Conservation (phyloP, 805 yeast species). For the Candida glaebosa region DNA sequence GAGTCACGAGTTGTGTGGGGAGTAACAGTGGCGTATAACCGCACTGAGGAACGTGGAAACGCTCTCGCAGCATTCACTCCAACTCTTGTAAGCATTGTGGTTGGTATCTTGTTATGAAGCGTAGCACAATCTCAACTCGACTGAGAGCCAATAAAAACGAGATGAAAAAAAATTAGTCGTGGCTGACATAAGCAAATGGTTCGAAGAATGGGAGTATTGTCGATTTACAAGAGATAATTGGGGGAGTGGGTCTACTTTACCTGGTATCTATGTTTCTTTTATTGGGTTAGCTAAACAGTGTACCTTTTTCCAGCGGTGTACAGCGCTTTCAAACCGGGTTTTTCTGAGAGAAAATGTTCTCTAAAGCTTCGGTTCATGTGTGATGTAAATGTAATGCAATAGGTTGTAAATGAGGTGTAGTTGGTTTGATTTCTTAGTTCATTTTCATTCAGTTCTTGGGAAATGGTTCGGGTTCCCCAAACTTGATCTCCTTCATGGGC, state of each 20-base stretch:
- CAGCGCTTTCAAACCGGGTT: not conserved
- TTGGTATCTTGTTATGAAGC: no score
- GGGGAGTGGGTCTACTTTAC: no score
- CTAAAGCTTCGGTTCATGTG: no score
- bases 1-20: conserved; percentile 23
- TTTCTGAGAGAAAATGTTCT: no score
- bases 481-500: conserved; percentile 34
- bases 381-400: not conserved
- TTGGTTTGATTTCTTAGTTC: not conserved
- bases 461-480: conserved; percentile 34
- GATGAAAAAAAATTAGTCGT: conserved; percentile 1
- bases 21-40: not conserved
- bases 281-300: not conserved
- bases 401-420: not conserved
- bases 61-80: not conserved
- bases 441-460: not conserved
- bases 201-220: no score
- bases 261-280: no score
- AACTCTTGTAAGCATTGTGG: not conserved
- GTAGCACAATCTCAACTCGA: no score
- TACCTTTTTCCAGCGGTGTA: not conserved
- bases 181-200: not conserved
- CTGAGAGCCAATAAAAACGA: not conserved
- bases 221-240: not conserved
- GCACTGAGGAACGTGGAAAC: not conserved